Evolutionary conservation across 1,284 basidiomycete species (phyloP).

Genomic region (Trichosporon coremiiforme): DNA sequence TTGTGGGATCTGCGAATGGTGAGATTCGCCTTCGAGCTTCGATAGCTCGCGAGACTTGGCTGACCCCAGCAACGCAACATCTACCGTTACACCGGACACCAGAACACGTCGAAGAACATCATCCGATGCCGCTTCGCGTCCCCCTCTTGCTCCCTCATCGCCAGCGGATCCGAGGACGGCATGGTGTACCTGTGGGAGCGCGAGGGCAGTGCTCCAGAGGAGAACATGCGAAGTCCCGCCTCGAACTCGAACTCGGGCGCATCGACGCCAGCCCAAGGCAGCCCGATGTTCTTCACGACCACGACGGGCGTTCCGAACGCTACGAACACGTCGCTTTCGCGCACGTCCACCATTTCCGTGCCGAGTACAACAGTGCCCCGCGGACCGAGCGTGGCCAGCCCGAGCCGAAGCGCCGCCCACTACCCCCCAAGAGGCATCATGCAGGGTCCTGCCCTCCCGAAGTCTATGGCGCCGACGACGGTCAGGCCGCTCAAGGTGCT

Average conservation of each 20-base stretch:
- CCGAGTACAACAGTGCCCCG: not conserved
- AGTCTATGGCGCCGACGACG: slow-evolving; percentile 26
- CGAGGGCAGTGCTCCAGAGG: slow-evolving; percentile 33
- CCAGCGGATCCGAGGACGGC: slow-evolving; percentile 58
- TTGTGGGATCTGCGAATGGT: slow-evolving; percentile 57
- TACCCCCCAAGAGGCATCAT: slow-evolving; percentile 39
- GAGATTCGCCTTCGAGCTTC: slow-evolving; percentile 23
- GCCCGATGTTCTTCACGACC: slow-evolving; percentile 9
- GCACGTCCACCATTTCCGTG: not conserved
- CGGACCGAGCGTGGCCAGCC: slow-evolving; percentile 1
- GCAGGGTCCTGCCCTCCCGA: slow-evolving; percentile 22
- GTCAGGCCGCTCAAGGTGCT: slow-evolving; percentile 44
- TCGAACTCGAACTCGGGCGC: not conserved
- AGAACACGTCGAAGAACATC: slow-evolving; percentile 60
- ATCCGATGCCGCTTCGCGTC: slow-evolving; percentile 57
- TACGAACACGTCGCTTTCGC: slow-evolving; percentile 5
- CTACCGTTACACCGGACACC: slow-evolving; percentile 59
- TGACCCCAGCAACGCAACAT: slow-evolving; percentile 52
- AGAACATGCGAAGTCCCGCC: slow-evolving; percentile 19
- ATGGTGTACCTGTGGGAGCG: slow-evolving; percentile 52
- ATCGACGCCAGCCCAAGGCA: slow-evolving; percentile 4
- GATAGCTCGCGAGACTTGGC: not conserved
- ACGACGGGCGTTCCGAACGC: slow-evolving; percentile 12
- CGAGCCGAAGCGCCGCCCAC: slow-evolving; percentile 36
- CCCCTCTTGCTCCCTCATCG: slow-evolving; percentile 50